Evolutionary conservation across 176 grass and related monocot genomes (phyloP), one percentile per base, ranked within the genome.

Genomic region (Themeda triandra): DNA sequence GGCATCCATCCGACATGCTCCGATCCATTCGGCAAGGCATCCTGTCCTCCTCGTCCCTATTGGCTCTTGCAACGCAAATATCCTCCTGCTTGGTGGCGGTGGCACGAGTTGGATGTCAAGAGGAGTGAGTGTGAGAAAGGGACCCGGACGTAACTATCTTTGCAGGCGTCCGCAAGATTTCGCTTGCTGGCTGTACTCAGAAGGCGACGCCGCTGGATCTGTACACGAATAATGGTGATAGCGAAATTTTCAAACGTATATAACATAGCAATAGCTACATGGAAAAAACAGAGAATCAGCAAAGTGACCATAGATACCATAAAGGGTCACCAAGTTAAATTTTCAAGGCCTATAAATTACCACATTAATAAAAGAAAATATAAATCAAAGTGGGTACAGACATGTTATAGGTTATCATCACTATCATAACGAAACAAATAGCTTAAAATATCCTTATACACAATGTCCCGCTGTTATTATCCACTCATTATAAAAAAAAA

Each of bases 1-100:
- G 68, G 23, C 63, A 31, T 44, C 30, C 30, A 63, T 21, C 18
- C 28, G 11, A 6, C 28, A n/a, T 42, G 19, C 21, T 56, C 48
- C 48, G 45, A 2, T 51, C 21, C 21, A 19, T 37, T 28, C 40
- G n/a, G 32, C 54, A 46, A 33, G 41, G 82, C 60, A 68, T 84
- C 48, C 30, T 25, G 42, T 78, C 48, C 74, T 68, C 30, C 11
- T 13, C 33, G 6, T 59, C 46, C 33, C 53, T 56, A 19, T 23
- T 56, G 53, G 53, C 24, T 77, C 31, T 67, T 56, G 83, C 83
- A 10, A 31, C 14, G 45, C 24, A 77, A 54, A 77, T 68, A 68
- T 18, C 63, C 42, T 28, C 18, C 5, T 53, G 44, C 23, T 12
- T 60, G 23, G 56, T 25, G 23, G 54, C 21, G 10, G 54, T 58